A percentile compares a stretch with the other conserved stretches of the same genome.
Conservation (phyloP, 805 yeast genomes). For the Starmera amethionina region DNA sequence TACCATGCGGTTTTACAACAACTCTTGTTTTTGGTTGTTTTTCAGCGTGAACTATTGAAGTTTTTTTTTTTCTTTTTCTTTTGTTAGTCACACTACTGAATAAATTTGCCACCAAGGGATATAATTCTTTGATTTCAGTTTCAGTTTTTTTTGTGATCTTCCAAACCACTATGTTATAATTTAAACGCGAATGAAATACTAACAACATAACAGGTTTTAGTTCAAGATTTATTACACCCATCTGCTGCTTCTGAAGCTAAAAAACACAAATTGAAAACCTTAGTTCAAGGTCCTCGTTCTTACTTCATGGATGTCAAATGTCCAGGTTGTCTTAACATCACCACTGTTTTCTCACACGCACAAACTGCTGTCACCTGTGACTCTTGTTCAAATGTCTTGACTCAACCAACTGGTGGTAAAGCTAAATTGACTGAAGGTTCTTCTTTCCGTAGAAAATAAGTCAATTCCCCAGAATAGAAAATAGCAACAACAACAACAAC, state of each 20-base stretch:
- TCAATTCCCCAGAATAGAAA: no score
- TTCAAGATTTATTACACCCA: constrained; percentile 98
- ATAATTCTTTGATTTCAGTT: no score
- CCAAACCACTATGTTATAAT: background rate
- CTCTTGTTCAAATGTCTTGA: constrained; percentile 94
- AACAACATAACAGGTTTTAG: constrained; percentile 65
- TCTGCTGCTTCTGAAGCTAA: constrained; percentile 92
- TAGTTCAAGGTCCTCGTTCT: constrained; percentile 97
- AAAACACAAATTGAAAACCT: constrained; percentile 94
- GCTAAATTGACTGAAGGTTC: constrained; percentile 99
- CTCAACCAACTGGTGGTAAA: constrained; percentile 99
- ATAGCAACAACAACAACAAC: no score
- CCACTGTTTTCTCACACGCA: constrained; percentile 99
- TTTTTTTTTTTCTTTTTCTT: no score
- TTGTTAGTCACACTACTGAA: no score
- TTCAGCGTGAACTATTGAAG: no score
- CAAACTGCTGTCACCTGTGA: constrained; percentile 99
- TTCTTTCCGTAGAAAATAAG: constrained; percentile 98
- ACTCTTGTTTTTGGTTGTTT: no score
- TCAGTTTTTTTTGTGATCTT: background rate
- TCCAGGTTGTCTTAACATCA: constrained; percentile 98
- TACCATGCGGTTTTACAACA: no score
- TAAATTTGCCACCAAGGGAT: no score
- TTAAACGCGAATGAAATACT: constrained; percentile 5
- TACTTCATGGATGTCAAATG: constrained; percentile 99